Conservation (phyloP, 2,329 filamentous ascomycete species). For the Sarocladiaceae sp. region DNA sequence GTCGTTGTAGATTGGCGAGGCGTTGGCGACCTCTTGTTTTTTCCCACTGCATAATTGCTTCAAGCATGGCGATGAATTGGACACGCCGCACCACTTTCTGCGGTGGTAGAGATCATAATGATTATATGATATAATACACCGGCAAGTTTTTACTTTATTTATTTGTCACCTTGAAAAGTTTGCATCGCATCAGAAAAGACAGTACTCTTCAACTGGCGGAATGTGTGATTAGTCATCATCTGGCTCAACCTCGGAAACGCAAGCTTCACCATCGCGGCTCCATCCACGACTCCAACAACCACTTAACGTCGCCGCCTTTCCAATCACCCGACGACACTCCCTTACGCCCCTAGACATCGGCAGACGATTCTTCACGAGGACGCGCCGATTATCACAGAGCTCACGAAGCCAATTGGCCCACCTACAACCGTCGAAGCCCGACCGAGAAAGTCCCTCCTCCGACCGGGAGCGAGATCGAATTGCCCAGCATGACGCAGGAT, state of each 20-base stretch:
- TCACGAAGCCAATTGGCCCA: slow-evolving; percentile 2
- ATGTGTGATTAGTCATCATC: not conserved
- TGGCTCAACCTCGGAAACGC: slow-evolving; percentile 3
- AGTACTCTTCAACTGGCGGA: not conserved
- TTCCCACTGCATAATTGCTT: not conserved
- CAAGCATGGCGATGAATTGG: not conserved
- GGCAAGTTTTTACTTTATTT: too few relatives aligned
- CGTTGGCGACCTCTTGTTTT: not conserved
- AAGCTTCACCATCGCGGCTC: not conserved
- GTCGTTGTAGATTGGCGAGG: slow-evolving; percentile 2
- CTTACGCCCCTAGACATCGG: not conserved
- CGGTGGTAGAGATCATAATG: not conserved
- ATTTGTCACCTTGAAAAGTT: too few relatives aligned
- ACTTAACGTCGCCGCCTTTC: not conserved
- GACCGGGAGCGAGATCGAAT: not conserved
- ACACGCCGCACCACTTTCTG: too few relatives aligned
- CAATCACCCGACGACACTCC: not conserved
- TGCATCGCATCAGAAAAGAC: too few relatives aligned
- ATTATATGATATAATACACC: too few relatives aligned
- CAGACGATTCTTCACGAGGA: not conserved
- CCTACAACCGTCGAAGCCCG: not conserved
- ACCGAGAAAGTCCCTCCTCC: not conserved
- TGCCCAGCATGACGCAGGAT: slow-evolving; percentile 78
- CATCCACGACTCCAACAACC: not conserved
- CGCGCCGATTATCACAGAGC: not conserved